Evolutionary conservation across 805 yeast species (phyloP).

Genomic region (Metschnikowia cubensis): DNA sequence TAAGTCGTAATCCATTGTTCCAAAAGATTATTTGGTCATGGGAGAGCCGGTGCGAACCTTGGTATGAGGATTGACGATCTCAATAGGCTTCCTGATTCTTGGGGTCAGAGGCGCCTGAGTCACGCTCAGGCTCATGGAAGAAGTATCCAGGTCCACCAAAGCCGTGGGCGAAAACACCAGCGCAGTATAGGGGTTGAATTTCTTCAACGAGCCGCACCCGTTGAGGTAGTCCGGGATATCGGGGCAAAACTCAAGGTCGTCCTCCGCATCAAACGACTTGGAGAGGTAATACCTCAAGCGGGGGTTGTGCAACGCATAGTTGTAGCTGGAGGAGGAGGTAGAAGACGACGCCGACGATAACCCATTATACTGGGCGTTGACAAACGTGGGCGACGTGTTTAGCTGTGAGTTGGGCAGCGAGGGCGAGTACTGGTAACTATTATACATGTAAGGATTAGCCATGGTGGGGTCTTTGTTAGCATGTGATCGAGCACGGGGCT

Average conservation of each 20-base stretch:
- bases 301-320: conserved; percentile 42
- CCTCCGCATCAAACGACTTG: conserved; percentile 59
- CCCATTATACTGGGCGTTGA: conserved; percentile 18
- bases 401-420: conserved; percentile 22
- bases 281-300: conserved; percentile 55
- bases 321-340: conserved; percentile 15
- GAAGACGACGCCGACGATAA: conserved; percentile 15
- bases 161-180: conserved; percentile 51
- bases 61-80: conserved; percentile 60
- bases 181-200: conserved; percentile 67
- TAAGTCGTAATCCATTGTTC: too few relatives aligned
- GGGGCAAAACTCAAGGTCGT: conserved; percentile 63
- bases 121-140: neutral
- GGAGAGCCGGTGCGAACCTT: conserved; percentile 54
- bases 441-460: conserved; percentile 37
- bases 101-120: conserved; percentile 43
- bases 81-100: conserved; percentile 54
- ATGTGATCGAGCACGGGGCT: neutral
- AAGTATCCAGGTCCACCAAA: conserved; percentile 17
- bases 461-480: conserved; percentile 12
- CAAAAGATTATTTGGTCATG: conserved; percentile 5
- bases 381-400: conserved; percentile 30
- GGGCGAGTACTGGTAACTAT: conserved; percentile 33
- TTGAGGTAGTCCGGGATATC: conserved; percentile 41
- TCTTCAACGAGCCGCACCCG: conserved; percentile 37